Conservation (phyloP, 148 eudicot species). For the Hydrangea macrophylla region DNA sequence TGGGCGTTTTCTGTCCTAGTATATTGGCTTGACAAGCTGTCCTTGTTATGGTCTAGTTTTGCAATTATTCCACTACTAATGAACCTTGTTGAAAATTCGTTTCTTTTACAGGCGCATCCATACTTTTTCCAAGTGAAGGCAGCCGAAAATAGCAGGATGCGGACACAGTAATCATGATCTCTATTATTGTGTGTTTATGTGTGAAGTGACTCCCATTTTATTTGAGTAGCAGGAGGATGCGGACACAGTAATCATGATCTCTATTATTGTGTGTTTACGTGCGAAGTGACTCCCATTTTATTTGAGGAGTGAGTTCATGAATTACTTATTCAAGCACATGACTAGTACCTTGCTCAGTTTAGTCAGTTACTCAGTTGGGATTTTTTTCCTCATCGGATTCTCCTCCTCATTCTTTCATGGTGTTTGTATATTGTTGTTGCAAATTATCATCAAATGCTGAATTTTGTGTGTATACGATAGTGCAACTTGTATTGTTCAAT, state of each 20-base stretch:
- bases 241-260: slow-evolving; percentile 41
- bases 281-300: neutral
- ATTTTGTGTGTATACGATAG: neutral
- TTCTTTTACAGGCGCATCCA: slow-evolving; percentile 63
- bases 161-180: slow-evolving; percentile 41
- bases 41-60: neutral
- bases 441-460: neutral
- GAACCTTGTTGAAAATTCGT: neutral
- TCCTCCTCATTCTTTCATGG: neutral
- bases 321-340: slow-evolving; percentile 4
- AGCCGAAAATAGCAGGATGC: slow-evolving; percentile 86
- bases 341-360: neutral
- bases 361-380: neutral
- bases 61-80: neutral
- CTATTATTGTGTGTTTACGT: neutral
- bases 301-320: neutral
- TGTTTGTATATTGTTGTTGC: neutral
- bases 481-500: neutral
- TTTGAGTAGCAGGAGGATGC: slow-evolving; percentile 87
- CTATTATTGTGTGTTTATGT: neutral
- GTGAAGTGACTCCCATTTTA: slow-evolving; percentile 1
- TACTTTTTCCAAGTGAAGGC: slow-evolving; percentile 91
- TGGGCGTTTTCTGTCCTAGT: no score
- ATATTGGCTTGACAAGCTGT: neutral
- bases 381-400: neutral